Evolutionary conservation across 2,329 filamentous ascomycete species (phyloP), one percentile per base, ranked within the genome.

Genomic region (Xylogone sp.): DNA sequence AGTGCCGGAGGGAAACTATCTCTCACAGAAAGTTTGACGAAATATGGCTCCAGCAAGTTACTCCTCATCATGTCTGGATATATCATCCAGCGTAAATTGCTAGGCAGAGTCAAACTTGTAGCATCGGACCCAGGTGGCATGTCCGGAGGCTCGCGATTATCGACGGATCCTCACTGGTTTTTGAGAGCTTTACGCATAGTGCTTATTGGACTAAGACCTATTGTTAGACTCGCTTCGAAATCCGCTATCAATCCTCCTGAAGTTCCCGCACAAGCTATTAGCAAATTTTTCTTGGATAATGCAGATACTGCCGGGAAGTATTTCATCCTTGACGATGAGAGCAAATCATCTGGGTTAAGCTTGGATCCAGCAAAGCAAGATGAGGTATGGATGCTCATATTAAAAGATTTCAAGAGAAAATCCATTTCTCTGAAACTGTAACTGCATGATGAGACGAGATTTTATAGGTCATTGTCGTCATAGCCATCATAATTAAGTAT

Each of bases 211-310:
- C 12, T 43, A 8, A 27, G 44, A 13, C 49, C 49, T 16, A 2
- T 51, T 3, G 21, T 51, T 20, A 42, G 34, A 43, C 19, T 27
- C 8, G 19, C 46, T 19, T 43, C 21, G 21, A 47, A 51, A n/a
- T 31, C 42, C 31, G 44, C 34, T 18, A 42, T 43, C 21, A 51
- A 51, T 20, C 49, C 49, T 13, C 49, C 49, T 7, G 44, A 46
- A 9, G 49, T 51, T 3, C 49, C 49, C 18, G 49, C 49, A 7
- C 46, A 51, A n/a, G 45, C 45, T 16, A 45, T 51, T 47, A 34
- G 44, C 2, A 44, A 47, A 21, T 27, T 51, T 2, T 47, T 51
- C 43, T 8, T 16, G 18, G 21, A 31, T 19, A 21, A 44, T 13
- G 21, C 12, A 43, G 22, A 24, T 20, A 18, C 39, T 2, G 49